Evolutionary conservation across 345 rosid species (phyloP), one percentile per base, ranked within the genome.

Genomic region (Gossypium arboreum): DNA sequence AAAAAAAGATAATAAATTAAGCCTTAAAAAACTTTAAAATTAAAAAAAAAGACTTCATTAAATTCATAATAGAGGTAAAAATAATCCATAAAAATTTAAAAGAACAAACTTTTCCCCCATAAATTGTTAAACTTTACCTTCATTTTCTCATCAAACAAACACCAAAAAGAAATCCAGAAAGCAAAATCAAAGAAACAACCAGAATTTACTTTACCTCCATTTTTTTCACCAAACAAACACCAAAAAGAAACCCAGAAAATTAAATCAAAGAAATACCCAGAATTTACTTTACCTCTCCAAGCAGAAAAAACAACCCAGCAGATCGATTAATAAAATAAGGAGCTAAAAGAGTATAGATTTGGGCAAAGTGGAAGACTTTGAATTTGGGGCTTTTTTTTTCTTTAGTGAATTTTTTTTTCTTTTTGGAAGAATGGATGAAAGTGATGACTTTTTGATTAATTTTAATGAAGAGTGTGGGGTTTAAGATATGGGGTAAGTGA

Each of bases 131-230:
- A 48, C 41, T 24, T 24, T 68, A 13, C 4, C 16, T 64, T 25
- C 20, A 22, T 24, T 65, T 16, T 2, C 50, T 34, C 65, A 41
- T 3, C 64, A 41, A 39, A 48, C 29, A 62, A 62, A 27, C 60
- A 48, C 34, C 61, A 1, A 10, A 54, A 9, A 64, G 6, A 9
- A 34, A 64, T 22, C 25, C 45, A 51, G 18, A 54, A 52, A 34
- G 12, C 9, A 41, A 61, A 73, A 60, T 2, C 12, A 48, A 62
- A 24, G 34, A n/a, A 17, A 61, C 6, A 47, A 11, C 68, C 59
- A 61, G 60, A 61, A 73, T 48, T 61, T 2, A 61, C n/a, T 41
- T 75, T 75, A 75, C 78, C 78, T 67, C 70, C 50, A 61, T n/a
- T 24, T 75, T 16, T 1, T 20, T 34, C 65, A 41, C 8, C 64